Evolutionary conservation across 441 rosid species (phyloP), one percentile per base, ranked within the genome.

Genomic region (Raphanus hybrid): DNA sequence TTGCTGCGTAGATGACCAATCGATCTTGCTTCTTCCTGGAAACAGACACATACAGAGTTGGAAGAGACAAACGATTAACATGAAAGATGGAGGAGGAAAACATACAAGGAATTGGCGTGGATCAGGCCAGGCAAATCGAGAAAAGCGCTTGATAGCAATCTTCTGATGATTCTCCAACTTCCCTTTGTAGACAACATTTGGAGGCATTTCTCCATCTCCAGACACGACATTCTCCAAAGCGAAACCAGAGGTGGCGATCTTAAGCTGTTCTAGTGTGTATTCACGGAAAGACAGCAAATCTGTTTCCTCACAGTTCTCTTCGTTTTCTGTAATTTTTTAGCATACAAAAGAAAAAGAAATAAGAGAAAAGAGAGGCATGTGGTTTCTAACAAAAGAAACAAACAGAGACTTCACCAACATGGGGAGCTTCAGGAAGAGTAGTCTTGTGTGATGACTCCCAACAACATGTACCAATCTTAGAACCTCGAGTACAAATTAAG

Each of bases 71-170:
- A 8, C 45, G 67, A 66, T 0, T 11, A 55, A 37, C 32, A 39
- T 16, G 43, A 67, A 48, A 61, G 34, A 54, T n/a, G 10, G 58
- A 15, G 4, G 14, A 43, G 2, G 6, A 8, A 34, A 52, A 50
- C 20, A 39, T 73, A 87, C 93, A 77, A 87, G 72, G 78, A 89
- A 89, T 20, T 84, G 93, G 20, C 69, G 82, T 4, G 90, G 35
- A 87, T 87, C 87, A 64, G 93, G 91, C 93, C 93, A 89, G 52
- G 93, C 85, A 0, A 80, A 75, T 64, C 87, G 80, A 45, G 83
- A 85, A 78, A 89, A 87, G 5, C 90, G 85, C 70, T 89, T 89
- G 68, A 89, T 84, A 77, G 89, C 90, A 78, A 87, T 85, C 68
- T 79, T 80, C 60, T 70, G 66, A 34, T 84, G 90, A 84, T 83